Percentiles rank a stretch among this genome's conserved stretches.
phyloP scores from a whole-genome alignment of 1,284 basidiomycete species.

The Apiotrichum mycotoxinovorans region DNA sequence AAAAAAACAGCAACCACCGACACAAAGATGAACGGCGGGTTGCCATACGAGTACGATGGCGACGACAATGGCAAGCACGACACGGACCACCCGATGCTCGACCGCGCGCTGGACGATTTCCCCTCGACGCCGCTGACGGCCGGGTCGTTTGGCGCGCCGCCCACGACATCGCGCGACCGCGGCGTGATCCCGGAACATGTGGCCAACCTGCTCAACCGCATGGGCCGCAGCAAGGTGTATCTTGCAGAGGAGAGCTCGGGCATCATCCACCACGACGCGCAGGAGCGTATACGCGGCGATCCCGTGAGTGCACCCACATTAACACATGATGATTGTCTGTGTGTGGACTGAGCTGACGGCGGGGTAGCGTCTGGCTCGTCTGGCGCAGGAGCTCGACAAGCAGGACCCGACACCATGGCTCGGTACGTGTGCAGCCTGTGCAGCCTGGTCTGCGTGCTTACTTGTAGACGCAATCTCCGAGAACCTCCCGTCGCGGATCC shows the following conservation, averaged over 20 bases:
- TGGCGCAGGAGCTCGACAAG: constrained; percentile 37
- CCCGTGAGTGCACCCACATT: constrained; percentile 31
- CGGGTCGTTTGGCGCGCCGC: neutral
- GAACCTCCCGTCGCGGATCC: constrained; percentile 26
- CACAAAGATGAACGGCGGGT: constrained; percentile 16
- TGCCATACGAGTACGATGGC: constrained; percentile 35
- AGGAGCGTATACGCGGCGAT: constrained; percentile 31
- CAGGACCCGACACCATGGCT: constrained; percentile 45
- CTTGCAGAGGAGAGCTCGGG: constrained; percentile 42
- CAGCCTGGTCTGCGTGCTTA: neutral
- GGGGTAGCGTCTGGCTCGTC: constrained; percentile 33
- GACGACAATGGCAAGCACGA: constrained; percentile 4
- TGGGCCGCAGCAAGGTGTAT: constrained; percentile 44
- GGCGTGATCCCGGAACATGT: constrained; percentile 37
- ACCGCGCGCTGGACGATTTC: constrained; percentile 39
- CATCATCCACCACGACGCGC: constrained; percentile 35
- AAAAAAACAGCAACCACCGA: neutral
- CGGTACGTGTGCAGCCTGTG: constrained; percentile 23
- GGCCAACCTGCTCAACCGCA: constrained; percentile 39
- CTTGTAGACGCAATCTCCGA: constrained; percentile 33
- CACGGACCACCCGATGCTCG: constrained; percentile 26
- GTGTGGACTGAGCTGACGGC: too few species aligned
- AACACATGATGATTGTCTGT: too few species aligned
- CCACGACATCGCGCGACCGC: constrained; percentile 1
- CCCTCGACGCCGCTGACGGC: neutral